These are phyloP conservation scores for Atractiella rhizophila DNA, from an alignment of 768 basidiomycete species.

Conservation along the genomic window DNA sequence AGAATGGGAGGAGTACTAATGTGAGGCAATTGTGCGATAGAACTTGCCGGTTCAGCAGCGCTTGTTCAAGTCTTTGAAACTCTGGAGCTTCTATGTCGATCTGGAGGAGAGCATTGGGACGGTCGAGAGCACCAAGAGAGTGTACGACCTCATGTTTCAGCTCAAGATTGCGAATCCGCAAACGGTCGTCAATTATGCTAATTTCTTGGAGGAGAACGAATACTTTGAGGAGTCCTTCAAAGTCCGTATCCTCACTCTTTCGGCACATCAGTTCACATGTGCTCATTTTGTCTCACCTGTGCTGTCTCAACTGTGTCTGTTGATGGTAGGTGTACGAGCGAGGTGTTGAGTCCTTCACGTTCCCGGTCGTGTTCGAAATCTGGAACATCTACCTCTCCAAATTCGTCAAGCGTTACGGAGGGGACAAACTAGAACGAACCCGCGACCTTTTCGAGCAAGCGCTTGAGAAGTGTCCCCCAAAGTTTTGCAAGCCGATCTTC, in stretches of 20 bases:
- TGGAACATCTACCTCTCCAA: slow-evolving; percentile 98
- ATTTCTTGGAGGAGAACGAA: slow-evolving; percentile 88
- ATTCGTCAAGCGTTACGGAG: slow-evolving; percentile 88
- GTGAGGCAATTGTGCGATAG: slow-evolving; percentile 15
- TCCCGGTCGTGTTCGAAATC: slow-evolving; percentile 90
- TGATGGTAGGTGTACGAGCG: slow-evolving; percentile 73
- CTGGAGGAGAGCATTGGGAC: slow-evolving; percentile 90
- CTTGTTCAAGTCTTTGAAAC: slow-evolving; percentile 87
- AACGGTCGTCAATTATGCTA: slow-evolving; percentile 85
- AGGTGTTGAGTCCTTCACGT: slow-evolving; percentile 89
- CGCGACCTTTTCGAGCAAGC: slow-evolving; percentile 96
- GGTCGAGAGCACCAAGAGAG: slow-evolving; percentile 66
- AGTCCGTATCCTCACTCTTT: slow-evolving; percentile 25
- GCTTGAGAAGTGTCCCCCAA: slow-evolving; percentile 79
- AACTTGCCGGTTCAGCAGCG: slow-evolving; percentile 60
- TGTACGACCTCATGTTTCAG: slow-evolving; percentile 90
- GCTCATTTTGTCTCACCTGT: too few relatives aligned
- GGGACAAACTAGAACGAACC: slow-evolving; percentile 79
- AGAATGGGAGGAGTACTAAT: too few relatives aligned
- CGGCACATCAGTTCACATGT: neutral
- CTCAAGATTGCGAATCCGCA: slow-evolving; percentile 89
- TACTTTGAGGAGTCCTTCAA: slow-evolving; percentile 99
- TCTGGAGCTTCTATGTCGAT: slow-evolving; percentile 98
- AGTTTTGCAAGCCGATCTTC: slow-evolving; percentile 81
- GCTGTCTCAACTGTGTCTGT: too few relatives aligned